phyloP scores from a whole-genome alignment of 2,329 filamentous ascomycete genomes.

The Aspergillus felis region DNA sequence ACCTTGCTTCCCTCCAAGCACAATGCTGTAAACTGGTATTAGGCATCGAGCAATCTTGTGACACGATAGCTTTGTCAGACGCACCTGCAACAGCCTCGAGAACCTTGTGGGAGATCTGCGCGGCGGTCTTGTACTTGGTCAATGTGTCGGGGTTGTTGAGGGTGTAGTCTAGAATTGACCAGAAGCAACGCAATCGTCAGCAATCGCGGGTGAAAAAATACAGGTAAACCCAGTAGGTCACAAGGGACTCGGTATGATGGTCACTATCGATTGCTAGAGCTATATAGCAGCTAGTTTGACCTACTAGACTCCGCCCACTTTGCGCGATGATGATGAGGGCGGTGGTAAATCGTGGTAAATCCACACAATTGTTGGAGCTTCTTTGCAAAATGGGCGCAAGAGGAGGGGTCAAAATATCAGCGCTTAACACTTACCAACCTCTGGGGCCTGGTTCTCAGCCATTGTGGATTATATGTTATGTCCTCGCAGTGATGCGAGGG shows the following conservation, averaged over 20 bases:
- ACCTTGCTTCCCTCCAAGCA: slow-evolving; percentile 86
- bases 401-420: slow-evolving; percentile 12
- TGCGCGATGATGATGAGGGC: slow-evolving; percentile 16
- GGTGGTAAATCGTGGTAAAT: slow-evolving; percentile 21
- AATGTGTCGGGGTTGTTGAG: slow-evolving; percentile 90
- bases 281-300: slow-evolving; percentile 1
- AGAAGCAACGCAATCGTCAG: slow-evolving; percentile 10
- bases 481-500: slow-evolving; percentile 23
- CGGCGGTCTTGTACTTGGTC: slow-evolving; percentile 98
- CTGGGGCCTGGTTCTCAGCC: slow-evolving; percentile 36
- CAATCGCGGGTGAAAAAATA: slow-evolving; percentile 9
- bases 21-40: slow-evolving; percentile 48
- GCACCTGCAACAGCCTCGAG: slow-evolving; percentile 73
- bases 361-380: slow-evolving; percentile 34
- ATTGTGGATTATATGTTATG: slow-evolving; percentile 28
- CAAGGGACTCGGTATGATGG: background rate
- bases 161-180: slow-evolving; percentile 64
- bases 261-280: background rate
- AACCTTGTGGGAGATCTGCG: slow-evolving; percentile 91
- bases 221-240: background rate
- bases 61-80: slow-evolving; percentile 14
- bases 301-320: background rate
- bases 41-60: slow-evolving; percentile 11
- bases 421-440: slow-evolving; percentile 37
- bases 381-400: slow-evolving; percentile 23